Base-by-base conservation (phyloP, 108 stramenopile species). In the Phaeodactylum tricornutum region DNA sequence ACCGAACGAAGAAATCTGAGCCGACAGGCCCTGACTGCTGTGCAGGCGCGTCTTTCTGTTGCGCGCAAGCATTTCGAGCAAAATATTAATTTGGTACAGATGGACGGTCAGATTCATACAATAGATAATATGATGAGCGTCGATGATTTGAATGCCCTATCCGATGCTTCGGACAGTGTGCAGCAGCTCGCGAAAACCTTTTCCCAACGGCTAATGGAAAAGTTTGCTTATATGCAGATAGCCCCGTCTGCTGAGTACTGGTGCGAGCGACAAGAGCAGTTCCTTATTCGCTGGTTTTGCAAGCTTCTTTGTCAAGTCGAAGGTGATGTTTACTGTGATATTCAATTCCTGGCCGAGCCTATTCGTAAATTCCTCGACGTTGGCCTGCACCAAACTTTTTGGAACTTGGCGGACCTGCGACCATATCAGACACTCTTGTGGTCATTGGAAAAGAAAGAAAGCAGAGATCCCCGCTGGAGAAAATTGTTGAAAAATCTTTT, bases 371-470 rank as follows among this genome's bases (percentile, higher is more conserved):
- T 75, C 27, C 60, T 78, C 20, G 35, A 51, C 6, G 57, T 49
- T 40, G 50, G 47, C 21, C 29, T 77, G 16, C 30, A 55, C 28
- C 44, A 62, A 39, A 67, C 75, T 6, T 47, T 66, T 29, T 78
- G 77, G 71, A 29, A 69, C 24, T 48, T 72, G 3, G 53, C 57
- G 19, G 86, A 87, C 20, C 64, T 93, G 6, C 67, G 88, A 41
- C 75, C 90, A 7, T 87, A 83, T 48, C 94, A 93, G 44, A 81
- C 84, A 4, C 53, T 95, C 3, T 4, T 79, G 15, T 95, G 94
- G 94, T 74, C 81, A 17, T 50, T 76, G 39, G 87, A 88, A 2
- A 62, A 64, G 4, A 52, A 66, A 45, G 53, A 29, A 44, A 12
- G 36, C n/a, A n/a, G n/a, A n/a, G n/a, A n/a, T n/a, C n/a, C n/a